A percentile compares a stretch with the other conserved stretches of the same genome.
Conservation (phyloP, 306 rosid species). For the Cucurbita maxima region DNA sequence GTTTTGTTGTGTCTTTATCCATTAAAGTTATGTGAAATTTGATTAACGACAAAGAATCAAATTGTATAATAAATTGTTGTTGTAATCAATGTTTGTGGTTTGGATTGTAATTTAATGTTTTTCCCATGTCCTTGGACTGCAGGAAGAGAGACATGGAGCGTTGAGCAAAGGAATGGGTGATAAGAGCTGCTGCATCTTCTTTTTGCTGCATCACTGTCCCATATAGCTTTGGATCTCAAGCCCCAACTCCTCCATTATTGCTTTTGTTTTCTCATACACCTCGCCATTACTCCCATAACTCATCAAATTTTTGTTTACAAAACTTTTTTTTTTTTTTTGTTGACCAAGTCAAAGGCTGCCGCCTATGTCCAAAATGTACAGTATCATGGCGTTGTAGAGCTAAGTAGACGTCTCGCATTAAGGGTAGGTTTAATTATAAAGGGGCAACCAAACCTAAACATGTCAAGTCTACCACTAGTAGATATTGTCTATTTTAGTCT, state of each 20-base stretch:
- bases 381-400: too few species aligned
- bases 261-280: constrained; percentile 9
- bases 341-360: too few species aligned
- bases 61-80: neutral
- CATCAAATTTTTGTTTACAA: neutral
- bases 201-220: constrained; percentile 17
- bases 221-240: neutral
- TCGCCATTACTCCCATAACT: neutral
- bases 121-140: neutral
- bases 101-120: neutral
- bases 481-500: too few species aligned
- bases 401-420: too few species aligned
- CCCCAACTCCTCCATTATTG: constrained; percentile 8
- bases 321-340: neutral
- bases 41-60: neutral
- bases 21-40: neutral
- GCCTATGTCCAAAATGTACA: too few species aligned
- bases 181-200: neutral
- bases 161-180: constrained; percentile 10
- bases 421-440: too few species aligned
- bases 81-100: neutral
- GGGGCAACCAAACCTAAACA: too few species aligned
- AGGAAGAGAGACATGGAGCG: constrained; percentile 7
- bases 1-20: neutral
- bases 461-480: too few species aligned